Conservation (phyloP, 148 eudicot genomes). For the Spergularia bocconei region DNA sequence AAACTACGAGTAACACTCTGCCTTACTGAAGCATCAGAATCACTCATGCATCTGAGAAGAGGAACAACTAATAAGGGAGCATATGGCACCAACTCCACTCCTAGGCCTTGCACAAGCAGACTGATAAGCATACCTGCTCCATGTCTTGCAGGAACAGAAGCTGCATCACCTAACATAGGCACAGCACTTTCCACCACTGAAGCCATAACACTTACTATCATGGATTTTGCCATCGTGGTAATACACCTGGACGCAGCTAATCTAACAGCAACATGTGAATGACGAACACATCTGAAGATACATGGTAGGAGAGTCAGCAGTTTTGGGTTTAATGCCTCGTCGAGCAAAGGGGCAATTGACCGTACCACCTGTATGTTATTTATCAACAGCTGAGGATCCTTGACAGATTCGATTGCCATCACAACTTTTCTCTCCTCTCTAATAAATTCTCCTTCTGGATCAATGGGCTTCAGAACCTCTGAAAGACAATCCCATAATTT, state of each 20-base stretch:
- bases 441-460: conserved; percentile 34
- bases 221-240: conserved; percentile 91
- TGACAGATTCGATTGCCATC: conserved; percentile 50
- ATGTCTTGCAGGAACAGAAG: conserved; percentile 85
- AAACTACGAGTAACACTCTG: conserved; percentile 98
- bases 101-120: conserved; percentile 90
- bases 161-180: conserved; percentile 86
- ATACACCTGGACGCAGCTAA: conserved; percentile 92
- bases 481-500: conserved; percentile 96
- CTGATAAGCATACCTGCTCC: conserved; percentile 98
- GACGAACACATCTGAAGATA: conserved; percentile 86
- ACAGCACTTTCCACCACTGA: conserved; percentile 78
- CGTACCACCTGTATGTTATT: conserved; percentile 96
- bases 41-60: conserved; percentile 98
- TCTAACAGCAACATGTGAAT: conserved; percentile 92
- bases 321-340: conserved; percentile 59
- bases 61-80: conserved; percentile 95
- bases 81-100: conserved; percentile 84
- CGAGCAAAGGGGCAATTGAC: conserved; percentile 79
- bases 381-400: conserved; percentile 85
- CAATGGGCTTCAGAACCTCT: conserved; percentile 78
- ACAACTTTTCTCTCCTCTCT: conserved; percentile 46
- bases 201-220: conserved; percentile 73
- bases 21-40: conserved; percentile 84
- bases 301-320: conserved; percentile 90